Percentiles rank a stretch among this genome's conserved stretches.
Conservation (phyloP, 2,329 filamentous ascomycete species). For the Zarea fungicola region DNA sequence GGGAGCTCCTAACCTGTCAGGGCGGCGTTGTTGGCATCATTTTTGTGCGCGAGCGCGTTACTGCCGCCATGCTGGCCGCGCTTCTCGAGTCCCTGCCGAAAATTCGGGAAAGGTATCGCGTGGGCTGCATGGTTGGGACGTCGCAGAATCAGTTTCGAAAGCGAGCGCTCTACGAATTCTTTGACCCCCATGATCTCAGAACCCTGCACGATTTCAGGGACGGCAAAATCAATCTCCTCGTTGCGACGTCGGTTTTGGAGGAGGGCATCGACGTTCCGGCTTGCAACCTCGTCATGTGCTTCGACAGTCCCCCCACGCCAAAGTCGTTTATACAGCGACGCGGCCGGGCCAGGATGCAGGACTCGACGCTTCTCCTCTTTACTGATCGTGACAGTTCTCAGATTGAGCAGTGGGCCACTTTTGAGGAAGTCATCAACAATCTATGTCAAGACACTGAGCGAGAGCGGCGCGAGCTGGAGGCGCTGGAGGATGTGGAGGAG, state of each 20-base stretch:
- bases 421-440: slow-evolving; percentile 69
- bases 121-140: slow-evolving; percentile 52
- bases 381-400: slow-evolving; percentile 25
- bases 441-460: slow-evolving; percentile 63
- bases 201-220: slow-evolving; percentile 44
- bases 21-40: slow-evolving; percentile 52
- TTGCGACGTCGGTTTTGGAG: slow-evolving; percentile 60
- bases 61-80: slow-evolving; percentile 54
- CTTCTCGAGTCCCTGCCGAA: slow-evolving; percentile 50
- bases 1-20: slow-evolving; percentile 40
- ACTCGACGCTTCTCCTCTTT: slow-evolving; percentile 47
- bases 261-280: slow-evolving; percentile 64
- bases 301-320: slow-evolving; percentile 43
- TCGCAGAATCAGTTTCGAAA: slow-evolving; percentile 34
- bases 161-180: slow-evolving; percentile 36
- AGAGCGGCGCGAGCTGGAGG: slow-evolving; percentile 37
- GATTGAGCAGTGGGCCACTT: slow-evolving; percentile 50
- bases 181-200: slow-evolving; percentile 26
- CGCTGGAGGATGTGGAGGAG: slow-evolving; percentile 40
- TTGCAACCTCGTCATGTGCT: slow-evolving; percentile 58
- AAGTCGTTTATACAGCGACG: slow-evolving; percentile 56
- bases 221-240: slow-evolving; percentile 51
- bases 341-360: slow-evolving; percentile 45
- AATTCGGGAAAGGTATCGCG: slow-evolving; percentile 39
- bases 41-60: slow-evolving; percentile 60